Conservation (phyloP, 73 alveolate species). For the Paramecium sonneborni region DNA sequence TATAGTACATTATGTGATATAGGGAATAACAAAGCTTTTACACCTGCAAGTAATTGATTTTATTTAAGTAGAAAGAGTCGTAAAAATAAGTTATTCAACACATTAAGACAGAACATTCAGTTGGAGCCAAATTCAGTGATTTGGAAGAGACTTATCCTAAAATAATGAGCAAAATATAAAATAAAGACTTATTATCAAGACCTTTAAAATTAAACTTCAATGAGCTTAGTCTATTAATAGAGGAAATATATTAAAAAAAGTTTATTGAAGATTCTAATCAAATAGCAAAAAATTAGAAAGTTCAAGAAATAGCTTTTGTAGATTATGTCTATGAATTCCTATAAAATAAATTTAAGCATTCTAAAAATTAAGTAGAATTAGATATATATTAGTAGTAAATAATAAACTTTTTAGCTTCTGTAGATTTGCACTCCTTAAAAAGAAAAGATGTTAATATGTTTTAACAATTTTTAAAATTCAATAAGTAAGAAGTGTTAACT, state of each 20-base stretch:
- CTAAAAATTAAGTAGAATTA: background rate
- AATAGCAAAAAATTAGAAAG: background rate
- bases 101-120: background rate
- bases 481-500: background rate
- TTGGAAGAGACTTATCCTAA: background rate
- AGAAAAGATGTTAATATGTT: background rate
- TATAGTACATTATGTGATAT: conserved; percentile 33
- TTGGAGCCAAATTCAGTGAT: conserved; percentile 3
- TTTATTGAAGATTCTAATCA: conserved; percentile 2
- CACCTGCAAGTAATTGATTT: conserved; percentile 28
- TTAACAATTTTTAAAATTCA: background rate
- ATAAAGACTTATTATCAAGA: background rate
- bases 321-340: conserved; percentile 21
- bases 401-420: conserved; percentile 31
- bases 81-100: background rate
- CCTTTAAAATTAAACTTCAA: conserved; percentile 25
- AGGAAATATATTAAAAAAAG: conserved; percentile 24
- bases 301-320: background rate
- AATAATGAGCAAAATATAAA: conserved; percentile 9
- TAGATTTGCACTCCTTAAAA: conserved; percentile 5
- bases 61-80: background rate
- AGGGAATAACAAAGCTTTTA: conserved; percentile 13
- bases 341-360: background rate
- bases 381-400: background rate
- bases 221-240: background rate